Evolutionary conservation across 1,284 basidiomycete genomes (phyloP).

Genomic region (Taiwanofungus camphoratus): DNA sequence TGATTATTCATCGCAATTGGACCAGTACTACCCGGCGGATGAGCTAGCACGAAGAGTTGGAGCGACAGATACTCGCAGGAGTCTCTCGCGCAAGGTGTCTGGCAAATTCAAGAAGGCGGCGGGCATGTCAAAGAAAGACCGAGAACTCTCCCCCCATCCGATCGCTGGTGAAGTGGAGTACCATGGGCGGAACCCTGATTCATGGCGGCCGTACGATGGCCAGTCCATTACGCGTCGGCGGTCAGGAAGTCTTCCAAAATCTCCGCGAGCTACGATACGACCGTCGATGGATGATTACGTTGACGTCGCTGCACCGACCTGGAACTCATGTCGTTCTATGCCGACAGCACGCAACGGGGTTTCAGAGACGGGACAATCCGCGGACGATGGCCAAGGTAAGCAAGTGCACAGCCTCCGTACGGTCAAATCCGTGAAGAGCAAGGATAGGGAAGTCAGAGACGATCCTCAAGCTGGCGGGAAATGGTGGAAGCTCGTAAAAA

Average conservation of each 20-base stretch:
- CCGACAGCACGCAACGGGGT: slow-evolving; percentile 11
- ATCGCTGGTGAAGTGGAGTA: background rate
- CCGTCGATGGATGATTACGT: slow-evolving; percentile 24
- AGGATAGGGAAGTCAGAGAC: slow-evolving; percentile 25
- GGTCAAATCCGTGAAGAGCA: slow-evolving; percentile 14
- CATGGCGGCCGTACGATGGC: slow-evolving; percentile 22
- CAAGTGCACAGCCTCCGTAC: slow-evolving; percentile 12
- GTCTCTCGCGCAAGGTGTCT: slow-evolving; percentile 45
- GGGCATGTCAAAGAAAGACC: slow-evolving; percentile 15
- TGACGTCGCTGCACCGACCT: slow-evolving; percentile 12
- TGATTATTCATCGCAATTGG: slow-evolving; percentile 28
- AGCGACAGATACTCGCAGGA: slow-evolving; percentile 7
- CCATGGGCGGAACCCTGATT: slow-evolving; percentile 8
- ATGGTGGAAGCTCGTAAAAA: slow-evolving; percentile 65
- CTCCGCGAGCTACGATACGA: slow-evolving; percentile 18
- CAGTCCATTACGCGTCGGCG: slow-evolving; percentile 29
- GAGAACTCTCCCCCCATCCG: slow-evolving; percentile 11
- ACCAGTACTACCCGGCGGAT: slow-evolving; percentile 8
- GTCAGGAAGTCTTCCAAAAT: slow-evolving; percentile 16
- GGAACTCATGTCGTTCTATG: slow-evolving; percentile 9
- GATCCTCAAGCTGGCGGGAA: slow-evolving; percentile 35
- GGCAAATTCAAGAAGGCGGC: slow-evolving; percentile 35
- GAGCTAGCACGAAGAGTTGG: slow-evolving; percentile 7
- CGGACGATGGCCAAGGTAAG: slow-evolving; percentile 1
- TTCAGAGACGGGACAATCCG: slow-evolving; percentile 4